A percentile compares a stretch with the other conserved stretches of the same genome.
Conservation (phyloP, 495 filamentous ascomycete species). For the Lasiosphaeria miniovina region DNA sequence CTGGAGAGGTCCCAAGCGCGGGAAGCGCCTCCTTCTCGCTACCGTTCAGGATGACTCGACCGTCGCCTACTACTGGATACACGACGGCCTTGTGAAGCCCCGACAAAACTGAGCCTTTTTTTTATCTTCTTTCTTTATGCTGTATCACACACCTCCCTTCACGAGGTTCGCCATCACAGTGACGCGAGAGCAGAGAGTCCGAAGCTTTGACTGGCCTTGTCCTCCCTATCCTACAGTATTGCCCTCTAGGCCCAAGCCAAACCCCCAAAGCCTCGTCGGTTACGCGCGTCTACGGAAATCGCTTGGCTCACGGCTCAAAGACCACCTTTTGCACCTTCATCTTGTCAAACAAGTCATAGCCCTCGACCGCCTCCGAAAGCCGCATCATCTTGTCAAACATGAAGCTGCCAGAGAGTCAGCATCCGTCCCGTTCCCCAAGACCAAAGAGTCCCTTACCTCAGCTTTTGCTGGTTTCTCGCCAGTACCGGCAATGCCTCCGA, state of each 20-base stretch:
- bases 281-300: not conserved
- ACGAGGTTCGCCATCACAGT: no score
- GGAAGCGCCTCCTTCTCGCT: constrained; percentile 76
- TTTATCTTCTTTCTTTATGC: not conserved
- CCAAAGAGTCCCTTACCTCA: constrained; percentile 53
- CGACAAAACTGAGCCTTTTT: constrained; percentile 71
- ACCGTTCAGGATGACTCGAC: constrained; percentile 88
- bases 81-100: constrained; percentile 94
- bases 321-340: constrained; percentile 91
- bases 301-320: constrained; percentile 40
- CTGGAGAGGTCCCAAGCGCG: constrained; percentile 44
- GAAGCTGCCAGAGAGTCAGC: constrained; percentile 56
- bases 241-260: not conserved
- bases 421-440: not conserved
- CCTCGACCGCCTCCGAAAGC: constrained; percentile 76
- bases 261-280: no score
- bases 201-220: no score
- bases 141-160: no score
- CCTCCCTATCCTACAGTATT: no score
- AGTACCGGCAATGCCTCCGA: constrained; percentile 72
- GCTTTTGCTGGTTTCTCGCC: constrained; percentile 74
- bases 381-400: constrained; percentile 95
- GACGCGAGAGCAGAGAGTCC: no score
- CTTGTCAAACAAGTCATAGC: constrained; percentile 86
- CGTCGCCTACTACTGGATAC: constrained; percentile 90